Conservation (phyloP, 1,139 yeast genomes). For the Yamadazyma friedrichii region DNA sequence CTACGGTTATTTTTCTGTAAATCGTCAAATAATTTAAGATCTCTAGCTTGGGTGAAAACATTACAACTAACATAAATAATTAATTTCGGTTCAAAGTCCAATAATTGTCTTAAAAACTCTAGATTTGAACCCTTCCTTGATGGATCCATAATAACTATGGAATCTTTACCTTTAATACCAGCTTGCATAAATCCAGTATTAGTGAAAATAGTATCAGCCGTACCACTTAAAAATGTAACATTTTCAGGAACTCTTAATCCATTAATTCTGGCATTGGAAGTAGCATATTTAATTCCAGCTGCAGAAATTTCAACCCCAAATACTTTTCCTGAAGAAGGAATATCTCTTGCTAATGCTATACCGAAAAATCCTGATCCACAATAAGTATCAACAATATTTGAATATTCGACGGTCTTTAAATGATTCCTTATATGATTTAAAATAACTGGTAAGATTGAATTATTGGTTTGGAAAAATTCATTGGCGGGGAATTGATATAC, state of each 20-base stretch:
- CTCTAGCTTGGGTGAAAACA: conserved; percentile 49
- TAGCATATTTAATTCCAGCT: conserved; percentile 34
- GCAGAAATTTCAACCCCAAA: conserved; percentile 44
- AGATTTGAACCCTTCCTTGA: conserved; percentile 43
- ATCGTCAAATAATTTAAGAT: conserved; percentile 28
- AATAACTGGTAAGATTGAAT: conserved; percentile 44
- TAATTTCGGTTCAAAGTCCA: conserved; percentile 36
- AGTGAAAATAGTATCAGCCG: conserved; percentile 35
- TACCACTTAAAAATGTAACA: conserved; percentile 37
- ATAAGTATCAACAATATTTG: conserved; percentile 42
- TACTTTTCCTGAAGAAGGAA: conserved; percentile 33
- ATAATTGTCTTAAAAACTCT: conserved; percentile 33
- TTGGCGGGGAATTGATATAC: conserved; percentile 88
- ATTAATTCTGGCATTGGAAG: conserved; percentile 39
- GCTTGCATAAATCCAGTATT: conserved; percentile 24
- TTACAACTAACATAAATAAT: conserved; percentile 46
- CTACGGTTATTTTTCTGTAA: conserved; percentile 19
- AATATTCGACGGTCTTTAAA: conserved; percentile 18
- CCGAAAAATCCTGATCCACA: conserved; percentile 52
- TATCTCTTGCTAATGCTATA: conserved; percentile 29
- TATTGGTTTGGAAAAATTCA: conserved; percentile 93
- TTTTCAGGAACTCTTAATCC: conserved; percentile 27
- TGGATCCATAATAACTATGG: conserved; percentile 46
- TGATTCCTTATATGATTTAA: conserved; percentile 32
- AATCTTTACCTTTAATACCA: conserved; percentile 29